Evolutionary conservation across 1,284 basidiomycete species (phyloP), one percentile per base, ranked within the genome.

Genomic region (Boletus calvinii): DNA sequence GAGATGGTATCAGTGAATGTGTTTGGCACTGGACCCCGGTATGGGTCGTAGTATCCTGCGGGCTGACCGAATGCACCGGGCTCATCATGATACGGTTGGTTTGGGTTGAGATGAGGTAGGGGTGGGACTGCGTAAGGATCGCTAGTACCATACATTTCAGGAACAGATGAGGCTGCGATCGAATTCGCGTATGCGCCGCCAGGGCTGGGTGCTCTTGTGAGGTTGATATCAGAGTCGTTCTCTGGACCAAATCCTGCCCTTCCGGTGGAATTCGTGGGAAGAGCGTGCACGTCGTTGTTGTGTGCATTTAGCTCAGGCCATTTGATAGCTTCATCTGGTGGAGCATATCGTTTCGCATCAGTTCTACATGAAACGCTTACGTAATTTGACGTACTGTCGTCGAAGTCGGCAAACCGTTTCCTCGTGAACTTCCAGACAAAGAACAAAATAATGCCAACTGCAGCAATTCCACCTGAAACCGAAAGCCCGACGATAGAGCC

Each of bases 61-160:
- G 66, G 52, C 40, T 69, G 69, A 36, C 50, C 64, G 15, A 66
- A 65, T 11, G 70, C 64, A 39, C 61, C 68, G 1, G 88, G 86
- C 55, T 90, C 87, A 60, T 91, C 88, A 54, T 68, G 77, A 66
- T 91, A 91, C 0, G 87, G 84, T 50, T 82, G 79, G 62, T 79
- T 85, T 12, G 88, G 88, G 67, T 90, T 88, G 40, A 88, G 70
- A 57, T 90, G 87, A 9, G 88, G 88, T n/a, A 90, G 74, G n/a
- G 88, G 87, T 5, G 88, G 88, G 2, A 90, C 83, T 12, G 88
- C 87, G 66, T 91, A 91, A 4, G 89, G 88, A 61, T 91, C 88
- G 26, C 68, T 68, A 17, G 63, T 54, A 45, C 76, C 70, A 43
- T 75, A 69, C 44, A 72, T 60, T 30, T 75, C 78, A 31, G 80